Conservation (phyloP, 208 protist genomes). For the Angomonas deanei region DNA sequence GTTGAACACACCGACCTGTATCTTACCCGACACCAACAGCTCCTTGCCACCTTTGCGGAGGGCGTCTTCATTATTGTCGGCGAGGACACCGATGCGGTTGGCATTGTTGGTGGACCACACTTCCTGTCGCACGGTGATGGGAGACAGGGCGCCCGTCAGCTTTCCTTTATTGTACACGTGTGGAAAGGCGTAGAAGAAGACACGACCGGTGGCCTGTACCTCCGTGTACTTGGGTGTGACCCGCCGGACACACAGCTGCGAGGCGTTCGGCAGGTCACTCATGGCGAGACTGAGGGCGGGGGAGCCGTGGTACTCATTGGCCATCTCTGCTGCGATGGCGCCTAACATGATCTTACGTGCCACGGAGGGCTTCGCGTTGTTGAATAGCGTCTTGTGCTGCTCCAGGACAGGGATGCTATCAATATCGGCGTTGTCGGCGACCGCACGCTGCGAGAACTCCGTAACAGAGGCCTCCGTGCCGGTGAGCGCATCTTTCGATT, state of each 20-base stretch:
- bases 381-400: conserved; percentile 11
- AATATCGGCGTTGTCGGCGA: conserved; percentile 22
- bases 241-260: conserved; percentile 19
- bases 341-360: conserved; percentile 25
- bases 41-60: not conserved
- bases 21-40: conserved; percentile 10
- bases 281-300: conserved; percentile 31
- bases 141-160: conserved; percentile 18
- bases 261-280: conserved; percentile 22
- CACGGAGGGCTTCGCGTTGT: conserved; percentile 10
- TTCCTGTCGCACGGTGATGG: conserved; percentile 16
- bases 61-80: conserved; percentile 9
- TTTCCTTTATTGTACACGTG: conserved; percentile 6
- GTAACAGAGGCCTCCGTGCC: conserved; percentile 11
- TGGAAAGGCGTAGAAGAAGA: conserved; percentile 32
- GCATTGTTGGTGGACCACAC: conserved; percentile 17
- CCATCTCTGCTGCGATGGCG: conserved; percentile 15
- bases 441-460: conserved; percentile 6
- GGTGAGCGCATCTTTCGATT: conserved; percentile 8
- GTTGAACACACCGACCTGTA: conserved; percentile 12
- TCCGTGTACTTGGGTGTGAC: conserved; percentile 19
- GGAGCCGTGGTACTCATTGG: conserved; percentile 18
- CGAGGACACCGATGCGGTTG: conserved; percentile 16
- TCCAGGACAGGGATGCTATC: conserved; percentile 19
- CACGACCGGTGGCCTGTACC: conserved; percentile 17